Percentiles rank a stretch among this genome's conserved stretches.
Evolutionary conservation across 176 grass and related monocot species (phyloP).

Genomic region (Bromus sterilis): DNA sequence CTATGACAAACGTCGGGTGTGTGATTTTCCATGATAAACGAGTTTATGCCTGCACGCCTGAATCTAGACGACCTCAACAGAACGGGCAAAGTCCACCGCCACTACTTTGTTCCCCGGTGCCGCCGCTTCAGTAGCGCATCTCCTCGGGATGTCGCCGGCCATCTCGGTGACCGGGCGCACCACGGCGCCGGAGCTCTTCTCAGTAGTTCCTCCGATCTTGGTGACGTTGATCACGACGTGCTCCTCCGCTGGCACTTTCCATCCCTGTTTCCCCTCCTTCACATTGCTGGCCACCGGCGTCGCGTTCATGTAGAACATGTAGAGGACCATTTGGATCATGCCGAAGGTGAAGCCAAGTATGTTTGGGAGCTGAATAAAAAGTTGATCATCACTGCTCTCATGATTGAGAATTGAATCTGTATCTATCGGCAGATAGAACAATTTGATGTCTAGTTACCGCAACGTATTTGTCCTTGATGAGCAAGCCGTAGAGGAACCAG

Average conservation of each 20-base stretch:
- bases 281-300: background rate
- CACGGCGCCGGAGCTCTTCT: conserved; percentile 20
- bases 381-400: background rate
- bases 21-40: too few species aligned
- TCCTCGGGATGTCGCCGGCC: background rate
- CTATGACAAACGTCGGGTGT: too few species aligned
- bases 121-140: background rate
- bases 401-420: background rate
- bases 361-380: conserved; percentile 45
- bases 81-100: background rate
- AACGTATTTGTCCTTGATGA: conserved; percentile 69
- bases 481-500: conserved; percentile 79
- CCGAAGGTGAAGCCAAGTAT: conserved; percentile 66
- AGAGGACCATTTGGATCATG: conserved; percentile 54
- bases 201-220: background rate
- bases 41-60: background rate
- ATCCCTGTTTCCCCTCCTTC: background rate
- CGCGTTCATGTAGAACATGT: conserved; percentile 49
- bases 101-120: background rate
- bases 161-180: conserved; percentile 12
- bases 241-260: background rate
- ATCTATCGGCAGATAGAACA: background rate
- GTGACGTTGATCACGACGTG: conserved; percentile 15
- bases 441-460: background rate
- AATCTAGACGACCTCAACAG: conserved; percentile 5